Evolutionary conservation across 176 grass and related monocot genomes (phyloP).

Genomic region (Musa itinerans): DNA sequence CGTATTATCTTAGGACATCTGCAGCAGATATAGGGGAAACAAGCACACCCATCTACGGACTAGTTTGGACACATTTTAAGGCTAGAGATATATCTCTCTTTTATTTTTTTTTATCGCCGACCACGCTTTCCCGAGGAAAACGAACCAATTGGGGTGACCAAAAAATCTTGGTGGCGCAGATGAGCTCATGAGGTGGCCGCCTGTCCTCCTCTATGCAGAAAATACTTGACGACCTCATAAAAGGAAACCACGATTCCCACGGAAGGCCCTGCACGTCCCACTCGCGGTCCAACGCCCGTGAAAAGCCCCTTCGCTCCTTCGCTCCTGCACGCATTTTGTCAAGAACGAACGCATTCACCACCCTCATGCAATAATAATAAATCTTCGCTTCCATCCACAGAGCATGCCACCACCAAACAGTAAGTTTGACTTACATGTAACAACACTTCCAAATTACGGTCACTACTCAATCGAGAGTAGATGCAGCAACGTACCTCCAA

Average conservation of each 20-base stretch:
- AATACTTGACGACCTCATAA: slow-evolving; percentile 77
- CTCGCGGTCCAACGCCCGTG: slow-evolving; percentile 63
- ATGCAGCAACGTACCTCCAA: slow-evolving; percentile 54
- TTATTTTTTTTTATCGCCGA: too few relatives aligned
- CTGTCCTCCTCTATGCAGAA: slow-evolving; percentile 51
- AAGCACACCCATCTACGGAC: too few relatives aligned
- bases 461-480: neutral
- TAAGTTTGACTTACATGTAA: neutral
- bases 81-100: too few relatives aligned
- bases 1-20: too few relatives aligned
- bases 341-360: too few relatives aligned
- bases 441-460: neutral
- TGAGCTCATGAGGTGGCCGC: slow-evolving; percentile 13
- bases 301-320: slow-evolving; percentile 73
- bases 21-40: too few relatives aligned
- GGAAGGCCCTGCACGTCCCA: slow-evolving; percentile 68
- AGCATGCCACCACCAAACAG: neutral
- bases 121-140: too few relatives aligned
- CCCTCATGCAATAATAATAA: too few relatives aligned
- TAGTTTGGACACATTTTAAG: too few relatives aligned
- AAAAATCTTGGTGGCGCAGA: neutral
- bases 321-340: slow-evolving; percentile 29
- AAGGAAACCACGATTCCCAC: slow-evolving; percentile 87
- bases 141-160: too few relatives aligned
- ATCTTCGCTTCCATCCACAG: too few relatives aligned